Evolutionary conservation across 345 rosid species (phyloP), one percentile per base, ranked within the genome.

Genomic region (Hypericum perforatum): DNA sequence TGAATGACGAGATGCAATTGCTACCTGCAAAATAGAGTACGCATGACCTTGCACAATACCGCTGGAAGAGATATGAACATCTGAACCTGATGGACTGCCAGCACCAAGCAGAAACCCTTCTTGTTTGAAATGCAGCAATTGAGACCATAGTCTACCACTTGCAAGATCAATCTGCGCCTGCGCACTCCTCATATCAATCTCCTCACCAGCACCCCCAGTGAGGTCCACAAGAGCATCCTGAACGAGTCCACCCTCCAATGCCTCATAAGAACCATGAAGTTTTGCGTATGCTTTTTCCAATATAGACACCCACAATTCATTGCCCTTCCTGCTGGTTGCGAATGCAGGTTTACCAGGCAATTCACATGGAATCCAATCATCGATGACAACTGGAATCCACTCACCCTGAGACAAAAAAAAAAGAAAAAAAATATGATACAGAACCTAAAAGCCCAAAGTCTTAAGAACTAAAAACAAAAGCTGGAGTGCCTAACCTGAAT

Each of bases 31-130:
- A 54, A 94, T 71, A 7, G 99, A 94, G 76, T 94, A 94, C 16
- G 99, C 99, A 68, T 94, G 99, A 63, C 99, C 99, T 67, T 94
- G 97, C 53, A 94, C 99, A 45, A 94, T 94, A 69, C 99, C 99
- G 67, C 99, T 86, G 29, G 99, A 94, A 64, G 99, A 94, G 59
- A 94, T 69, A 61, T 89, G 99, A 39, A 86, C 97, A 79, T 94
- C 99, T 46, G 99, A 94, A 58, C 99, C 99, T 3, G 99, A 94
- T 52, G 99, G 99, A 76, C 99, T 94, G 63, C 99, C 99, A 45
- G 99, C 99, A 60, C 99, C 99, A 63, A 94, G 97, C 58, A 94
- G 80, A 72, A 94, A 94, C 11, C 97, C 99, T 73, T 94, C 97
- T 61, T 84, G 97, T 65, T 94, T 94, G 66, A 89, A 94, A 50